phyloP scores from a whole-genome alignment of 768 basidiomycete species.

The Phanerodontia chrysosporium region DNA sequence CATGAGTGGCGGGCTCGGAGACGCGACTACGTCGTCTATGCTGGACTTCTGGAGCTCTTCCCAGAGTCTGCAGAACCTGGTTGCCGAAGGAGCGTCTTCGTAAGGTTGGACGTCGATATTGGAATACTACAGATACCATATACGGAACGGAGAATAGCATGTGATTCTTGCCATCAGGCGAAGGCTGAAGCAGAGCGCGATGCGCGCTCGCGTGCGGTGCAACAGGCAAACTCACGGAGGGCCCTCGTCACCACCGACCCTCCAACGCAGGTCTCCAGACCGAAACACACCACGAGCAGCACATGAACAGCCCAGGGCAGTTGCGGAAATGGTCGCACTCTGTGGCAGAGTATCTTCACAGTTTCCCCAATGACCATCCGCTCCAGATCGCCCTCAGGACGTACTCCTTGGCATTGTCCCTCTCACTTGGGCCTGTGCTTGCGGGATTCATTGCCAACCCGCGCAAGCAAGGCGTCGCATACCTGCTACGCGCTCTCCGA shows the following conservation, averaged over 20 bases:
- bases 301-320: not conserved
- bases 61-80: constrained; percentile 8
- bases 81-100: not conserved
- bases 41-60: constrained; percentile 72
- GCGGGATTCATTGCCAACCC: constrained; percentile 42
- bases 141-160: not conserved
- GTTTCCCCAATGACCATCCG: constrained; percentile 39
- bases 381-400: constrained; percentile 60
- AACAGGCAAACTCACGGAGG: too few relatives aligned
- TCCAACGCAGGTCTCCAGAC: not conserved
- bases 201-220: not conserved
- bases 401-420: constrained; percentile 58
- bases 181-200: not conserved
- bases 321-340: constrained; percentile 10
- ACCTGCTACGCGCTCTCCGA: constrained; percentile 37
- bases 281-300: not conserved
- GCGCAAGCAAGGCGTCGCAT: constrained; percentile 18
- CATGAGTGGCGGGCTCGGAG: constrained; percentile 12
- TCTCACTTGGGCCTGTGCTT: constrained; percentile 64
- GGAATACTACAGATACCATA: not conserved
- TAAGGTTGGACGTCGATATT: not conserved
- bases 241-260: not conserved
- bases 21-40: constrained; percentile 18
- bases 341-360: constrained; percentile 18
- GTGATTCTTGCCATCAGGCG: not conserved